Percentiles rank a stretch among this genome's conserved stretches.
Evolutionary conservation across 495 filamentous ascomycete genomes (phyloP).

Genomic region (Talaromyces ruber): DNA sequence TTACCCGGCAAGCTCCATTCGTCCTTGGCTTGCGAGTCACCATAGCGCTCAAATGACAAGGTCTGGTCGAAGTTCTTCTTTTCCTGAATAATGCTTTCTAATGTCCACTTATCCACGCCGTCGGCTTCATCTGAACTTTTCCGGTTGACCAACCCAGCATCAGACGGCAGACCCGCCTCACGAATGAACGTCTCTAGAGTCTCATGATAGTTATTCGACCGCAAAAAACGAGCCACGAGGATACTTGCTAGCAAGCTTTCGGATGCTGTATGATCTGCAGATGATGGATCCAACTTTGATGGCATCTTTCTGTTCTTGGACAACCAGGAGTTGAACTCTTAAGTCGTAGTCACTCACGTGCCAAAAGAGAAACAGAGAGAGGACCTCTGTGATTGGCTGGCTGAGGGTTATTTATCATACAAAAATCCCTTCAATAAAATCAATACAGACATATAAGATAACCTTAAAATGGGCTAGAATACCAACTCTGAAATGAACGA

Average conservation of each 20-base stretch:
- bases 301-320: neutral
- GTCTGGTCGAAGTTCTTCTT: constrained; percentile 55
- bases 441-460: neutral
- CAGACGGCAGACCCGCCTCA: constrained; percentile 48
- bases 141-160: constrained; percentile 23
- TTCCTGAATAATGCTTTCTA: constrained; percentile 58
- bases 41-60: constrained; percentile 47
- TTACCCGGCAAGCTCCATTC: constrained; percentile 45
- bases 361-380: neutral
- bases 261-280: neutral
- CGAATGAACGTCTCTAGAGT: constrained; percentile 52
- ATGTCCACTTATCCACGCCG: constrained; percentile 37
- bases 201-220: constrained; percentile 50
- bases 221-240: constrained; percentile 55
- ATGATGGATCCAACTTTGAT: neutral
- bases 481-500: neutral
- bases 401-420: neutral
- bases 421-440: neutral
- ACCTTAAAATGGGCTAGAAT: neutral
- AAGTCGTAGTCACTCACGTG: neutral
- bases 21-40: constrained; percentile 23
- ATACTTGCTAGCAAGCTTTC: constrained; percentile 21
- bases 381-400: neutral
- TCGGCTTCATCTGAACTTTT: constrained; percentile 13
- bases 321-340: neutral